A percentile compares a stretch with the other conserved stretches of the same genome.
phyloP scores from a whole-genome alignment of 1,139 yeast genomes.

The Lodderomyces pseudojiufengensis region DNA sequence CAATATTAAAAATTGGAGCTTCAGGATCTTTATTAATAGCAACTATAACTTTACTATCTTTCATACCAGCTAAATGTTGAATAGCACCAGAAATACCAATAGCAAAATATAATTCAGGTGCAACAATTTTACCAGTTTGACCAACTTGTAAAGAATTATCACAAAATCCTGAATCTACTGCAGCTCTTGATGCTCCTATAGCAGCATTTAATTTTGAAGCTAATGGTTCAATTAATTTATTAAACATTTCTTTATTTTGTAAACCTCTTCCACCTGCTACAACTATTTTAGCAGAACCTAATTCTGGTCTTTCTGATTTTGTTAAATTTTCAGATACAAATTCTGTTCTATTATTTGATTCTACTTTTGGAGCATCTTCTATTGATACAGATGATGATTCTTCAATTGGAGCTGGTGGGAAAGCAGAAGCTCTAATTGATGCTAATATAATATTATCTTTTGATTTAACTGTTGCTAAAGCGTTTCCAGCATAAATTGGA shows the following conservation, averaged over 20 bases:
- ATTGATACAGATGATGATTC: constrained; percentile 41
- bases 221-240: constrained; percentile 70
- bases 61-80: constrained; percentile 98
- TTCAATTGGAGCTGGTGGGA: constrained; percentile 50
- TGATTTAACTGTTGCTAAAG: constrained; percentile 75
- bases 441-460: constrained; percentile 62
- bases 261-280: constrained; percentile 95
- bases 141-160: constrained; percentile 98
- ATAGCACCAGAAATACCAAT: constrained; percentile 96
- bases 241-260: constrained; percentile 85
- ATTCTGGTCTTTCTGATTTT: constrained; percentile 85
- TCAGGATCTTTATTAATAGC: constrained; percentile 94
- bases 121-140: constrained; percentile 96
- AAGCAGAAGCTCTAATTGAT: constrained; percentile 84
- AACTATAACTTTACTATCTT: constrained; percentile 88
- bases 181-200: constrained; percentile 97
- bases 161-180: constrained; percentile 93
- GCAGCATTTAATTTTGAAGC: constrained; percentile 88
- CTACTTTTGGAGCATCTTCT: constrained; percentile 34
- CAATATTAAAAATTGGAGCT: constrained; percentile 88
- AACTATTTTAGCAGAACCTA: constrained; percentile 74
- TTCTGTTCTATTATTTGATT: constrained; percentile 37
- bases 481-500: constrained; percentile 97
- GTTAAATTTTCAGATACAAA: constrained; percentile 73
- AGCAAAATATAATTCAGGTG: constrained; percentile 91